Base-by-base conservation (phyloP, 1,284 basidiomycete species). In the Ceratobasidium sp. region DNA sequence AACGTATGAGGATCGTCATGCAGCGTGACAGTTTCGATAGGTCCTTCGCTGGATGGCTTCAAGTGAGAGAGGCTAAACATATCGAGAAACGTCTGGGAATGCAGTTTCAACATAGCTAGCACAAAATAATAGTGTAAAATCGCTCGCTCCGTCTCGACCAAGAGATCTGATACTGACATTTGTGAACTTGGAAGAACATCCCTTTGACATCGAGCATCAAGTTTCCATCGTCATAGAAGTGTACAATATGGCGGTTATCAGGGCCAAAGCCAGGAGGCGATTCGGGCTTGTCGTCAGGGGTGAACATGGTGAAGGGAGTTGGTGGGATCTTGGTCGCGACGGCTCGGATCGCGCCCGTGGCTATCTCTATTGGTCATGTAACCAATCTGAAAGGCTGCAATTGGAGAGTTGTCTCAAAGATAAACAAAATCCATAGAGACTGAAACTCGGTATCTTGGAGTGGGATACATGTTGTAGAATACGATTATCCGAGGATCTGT, bases 191-290 rank as follows among this genome's bases (percentile, higher is more conserved):
- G 33, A 71, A 71, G 22, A 60, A 14, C n/a, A 31, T 59, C 3
- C 56, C 67, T 31, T 50, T 33, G 15, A 59, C 15, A 22, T 71
- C 56, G 2, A 71, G 44, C 4, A 48, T 22, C 8, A 71, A 48
- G 33, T 71, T 71, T 3, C 67, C 67, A 41, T 71, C 56, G 14
- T 41, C 48, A 44, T 71, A 71, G n/a, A 59, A 59, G 24, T 71
- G 67, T 14, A 48, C 27, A 33, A 31, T 64, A 27, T 64, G 62
- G 24, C 50, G 62, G 22, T 64, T 48, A 19, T 64, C n/a, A 27
- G 62, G 2, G 29, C 50, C 47, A 33, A 64, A 64, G 19, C 50
- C 62, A 11, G 62, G 50, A 6, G 45, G 17, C 2, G 44, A 17
- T 17, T n/a, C 15, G 6, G 19, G 19, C 50, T n/a, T 17, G 50